These are phyloP conservation scores for Exophiala viscosa DNA, from an alignment of 2,329 filamentous ascomycete species.

Conservation along the genomic window DNA sequence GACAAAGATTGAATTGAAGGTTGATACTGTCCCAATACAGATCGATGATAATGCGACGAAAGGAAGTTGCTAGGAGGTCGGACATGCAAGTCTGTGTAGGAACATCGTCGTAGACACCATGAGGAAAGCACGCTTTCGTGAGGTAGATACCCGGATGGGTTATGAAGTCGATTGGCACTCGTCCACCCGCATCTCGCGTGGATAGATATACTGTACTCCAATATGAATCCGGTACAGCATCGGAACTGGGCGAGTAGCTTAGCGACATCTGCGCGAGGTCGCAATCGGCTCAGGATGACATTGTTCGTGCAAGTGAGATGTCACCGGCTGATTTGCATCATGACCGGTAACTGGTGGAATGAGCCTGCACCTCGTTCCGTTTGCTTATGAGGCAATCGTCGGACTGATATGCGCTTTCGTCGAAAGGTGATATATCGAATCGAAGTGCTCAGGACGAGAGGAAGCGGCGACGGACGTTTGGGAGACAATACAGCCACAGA, in stretches of 20 bases:
- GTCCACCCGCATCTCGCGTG: constrained; percentile 58
- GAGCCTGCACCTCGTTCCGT: too few relatives aligned
- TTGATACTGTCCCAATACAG: constrained; percentile 60
- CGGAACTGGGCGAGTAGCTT: constrained; percentile 38
- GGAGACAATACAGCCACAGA: background rate
- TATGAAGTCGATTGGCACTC: constrained; percentile 61
- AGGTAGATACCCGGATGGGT: constrained; percentile 56
- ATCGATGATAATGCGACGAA: constrained; percentile 57
- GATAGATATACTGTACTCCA: constrained; percentile 48
- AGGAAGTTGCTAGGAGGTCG: constrained; percentile 59
- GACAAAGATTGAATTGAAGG: constrained; percentile 58
- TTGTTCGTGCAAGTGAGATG: too few relatives aligned
- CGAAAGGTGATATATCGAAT: too few relatives aligned
- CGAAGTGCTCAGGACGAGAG: background rate
- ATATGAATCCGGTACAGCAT: constrained; percentile 36
- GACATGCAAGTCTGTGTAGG: constrained; percentile 56
- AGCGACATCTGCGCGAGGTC: constrained; percentile 38
- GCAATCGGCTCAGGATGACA: background rate
- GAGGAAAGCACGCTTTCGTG: constrained; percentile 56
- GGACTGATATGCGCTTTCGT: too few relatives aligned
- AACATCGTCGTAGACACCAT: constrained; percentile 51
- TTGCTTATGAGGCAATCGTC: too few relatives aligned
- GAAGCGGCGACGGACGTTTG: background rate
- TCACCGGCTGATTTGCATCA: too few relatives aligned
- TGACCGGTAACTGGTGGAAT: too few relatives aligned